These are phyloP conservation scores for Metrosideros polymorpha DNA, from an alignment of 441 rosid species.

Conservation along the genomic window DNA sequence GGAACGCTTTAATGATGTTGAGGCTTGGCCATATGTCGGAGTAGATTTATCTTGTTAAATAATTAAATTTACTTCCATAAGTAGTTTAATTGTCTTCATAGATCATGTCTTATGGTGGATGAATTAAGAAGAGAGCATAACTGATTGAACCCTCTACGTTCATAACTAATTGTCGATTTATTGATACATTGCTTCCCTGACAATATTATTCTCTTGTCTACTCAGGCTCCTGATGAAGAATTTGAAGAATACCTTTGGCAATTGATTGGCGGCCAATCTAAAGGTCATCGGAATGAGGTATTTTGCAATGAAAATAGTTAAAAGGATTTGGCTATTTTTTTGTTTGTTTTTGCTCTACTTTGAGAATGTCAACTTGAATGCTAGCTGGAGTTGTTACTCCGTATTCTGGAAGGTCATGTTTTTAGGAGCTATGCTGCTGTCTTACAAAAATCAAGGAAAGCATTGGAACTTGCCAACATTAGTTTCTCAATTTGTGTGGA, in stretches of 20 bases:
- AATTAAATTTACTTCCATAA: neutral
- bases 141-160: neutral
- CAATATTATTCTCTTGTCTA: neutral
- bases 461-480: neutral
- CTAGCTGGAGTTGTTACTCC: neutral
- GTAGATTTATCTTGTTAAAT: neutral
- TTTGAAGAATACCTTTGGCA: slow-evolving; percentile 91
- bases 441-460: neutral
- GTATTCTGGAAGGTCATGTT: neutral
- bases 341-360: neutral
- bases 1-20: neutral
- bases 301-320: slow-evolving; percentile 2
- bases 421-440: neutral
- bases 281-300: slow-evolving; percentile 91
- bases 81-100: neutral
- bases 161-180: neutral
- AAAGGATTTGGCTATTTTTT: slow-evolving; percentile 5
- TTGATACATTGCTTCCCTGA: neutral
- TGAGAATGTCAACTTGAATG: neutral
- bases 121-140: neutral
- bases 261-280: slow-evolving; percentile 66
- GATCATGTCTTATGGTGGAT: neutral
- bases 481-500: neutral
- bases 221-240: slow-evolving; percentile 97
- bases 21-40: neutral